Conservation (phyloP, 2,329 filamentous ascomycete genomes). For the Colletotrichum somersetense region DNA sequence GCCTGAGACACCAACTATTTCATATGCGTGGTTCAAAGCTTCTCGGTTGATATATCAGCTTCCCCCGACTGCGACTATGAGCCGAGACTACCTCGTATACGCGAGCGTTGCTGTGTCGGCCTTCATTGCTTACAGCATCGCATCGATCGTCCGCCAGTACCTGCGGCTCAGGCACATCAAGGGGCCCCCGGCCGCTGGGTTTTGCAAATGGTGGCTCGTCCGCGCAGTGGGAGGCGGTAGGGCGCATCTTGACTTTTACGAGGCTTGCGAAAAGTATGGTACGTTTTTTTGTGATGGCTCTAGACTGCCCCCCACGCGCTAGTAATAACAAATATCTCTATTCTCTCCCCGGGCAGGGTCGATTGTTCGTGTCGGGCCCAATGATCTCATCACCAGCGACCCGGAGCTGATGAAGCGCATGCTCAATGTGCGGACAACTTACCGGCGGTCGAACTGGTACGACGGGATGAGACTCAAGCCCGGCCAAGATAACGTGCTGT, state of each 20-base stretch:
- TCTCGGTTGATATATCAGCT: neutral
- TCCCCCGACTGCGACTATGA: slow-evolving; percentile 14
- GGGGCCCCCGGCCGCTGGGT: slow-evolving; percentile 53
- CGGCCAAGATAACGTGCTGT: slow-evolving; percentile 66
- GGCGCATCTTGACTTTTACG: slow-evolving; percentile 53
- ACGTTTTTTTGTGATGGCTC: neutral
- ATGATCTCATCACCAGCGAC: slow-evolving; percentile 56
- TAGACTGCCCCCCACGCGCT: neutral
- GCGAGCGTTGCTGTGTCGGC: slow-evolving; percentile 1
- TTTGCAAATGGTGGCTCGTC: slow-evolving; percentile 57
- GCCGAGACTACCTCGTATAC: slow-evolving; percentile 11
- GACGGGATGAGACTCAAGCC: slow-evolving; percentile 64
- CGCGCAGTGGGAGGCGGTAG: slow-evolving; percentile 49
- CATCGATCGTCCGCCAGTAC: slow-evolving; percentile 48
- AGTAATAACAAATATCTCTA: neutral
- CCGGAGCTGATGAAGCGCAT: slow-evolving; percentile 55
- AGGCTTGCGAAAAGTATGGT: slow-evolving; percentile 53
- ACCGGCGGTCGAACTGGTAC: slow-evolving; percentile 59
- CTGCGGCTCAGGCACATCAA: slow-evolving; percentile 55
- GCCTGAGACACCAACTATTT: neutral
- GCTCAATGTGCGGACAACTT: slow-evolving; percentile 53
- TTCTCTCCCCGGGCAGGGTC: slow-evolving; percentile 44
- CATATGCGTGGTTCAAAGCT: neutral
- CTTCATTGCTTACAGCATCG: slow-evolving; percentile 33
- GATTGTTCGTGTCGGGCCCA: slow-evolving; percentile 59